Base-by-base conservation (phyloP, 2,329 filamentous ascomycete genomes). In the Parafenestella ontariensis region DNA sequence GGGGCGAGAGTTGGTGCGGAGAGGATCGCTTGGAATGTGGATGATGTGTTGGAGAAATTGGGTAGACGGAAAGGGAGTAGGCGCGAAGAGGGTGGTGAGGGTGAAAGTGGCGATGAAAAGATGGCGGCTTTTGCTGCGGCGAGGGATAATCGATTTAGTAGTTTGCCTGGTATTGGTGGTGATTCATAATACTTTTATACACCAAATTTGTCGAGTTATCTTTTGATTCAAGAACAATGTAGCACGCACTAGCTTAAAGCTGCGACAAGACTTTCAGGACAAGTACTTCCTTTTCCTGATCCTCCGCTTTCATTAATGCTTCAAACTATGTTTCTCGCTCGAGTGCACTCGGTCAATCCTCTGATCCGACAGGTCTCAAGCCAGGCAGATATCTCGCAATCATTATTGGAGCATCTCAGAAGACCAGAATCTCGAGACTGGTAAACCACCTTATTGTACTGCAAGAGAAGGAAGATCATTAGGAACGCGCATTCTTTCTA, bases 1-100 rank as follows among this genome's bases (percentile, higher is more conserved):
- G 90, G 90, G 0, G 89, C 89, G 3, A 83, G 90, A 59, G 69
- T 87, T 23, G 89, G 89, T 0, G 89, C 90, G 0, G 90, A 93
- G 76, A 82, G 90, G 45, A 85, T 92, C 42, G 85, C 86, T 0
- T 90, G 88, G 87, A 85, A 84, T 1, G 81, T 92, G 45, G 83
- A 89, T 60, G 86, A 89, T 57, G 67, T 85, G 10, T 56, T 87
- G 62, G 65, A 52, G 54, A 64, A 53, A 51, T 33, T 59, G 44
- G 66, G 62, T 26, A 62, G 40, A 46, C 33, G 45, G 54, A 61
- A 46, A 46, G 56, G 41, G 56, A 64, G 46, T 29, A 49, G 6
- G 5, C 51, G 54, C 4, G 46, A 46, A 13, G 48, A 55, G 15
- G 54, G 47, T 8, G 43, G 47, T 5, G 54, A 56, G 24, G 56